Conservation (phyloP, 305 asterid genomes). For the Solanum hybrid region DNA sequence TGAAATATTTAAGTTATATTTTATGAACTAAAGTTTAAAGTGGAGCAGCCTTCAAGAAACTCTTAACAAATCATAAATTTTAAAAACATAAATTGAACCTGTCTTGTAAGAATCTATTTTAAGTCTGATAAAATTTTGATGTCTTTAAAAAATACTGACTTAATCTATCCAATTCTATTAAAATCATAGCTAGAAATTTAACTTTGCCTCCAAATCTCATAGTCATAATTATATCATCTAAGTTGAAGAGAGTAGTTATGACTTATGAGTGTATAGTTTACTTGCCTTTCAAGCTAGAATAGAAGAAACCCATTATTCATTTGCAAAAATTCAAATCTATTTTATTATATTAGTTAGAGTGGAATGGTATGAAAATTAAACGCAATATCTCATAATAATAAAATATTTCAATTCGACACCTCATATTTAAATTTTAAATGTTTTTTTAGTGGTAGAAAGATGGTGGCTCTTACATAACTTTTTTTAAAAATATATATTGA, state of each 20-base stretch:
- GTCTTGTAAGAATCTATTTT: background rate
- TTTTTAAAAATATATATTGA: too few species aligned
- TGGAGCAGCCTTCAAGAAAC: background rate
- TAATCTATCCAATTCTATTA: background rate
- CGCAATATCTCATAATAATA: background rate
- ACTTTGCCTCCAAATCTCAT: background rate
- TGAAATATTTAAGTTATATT: background rate
- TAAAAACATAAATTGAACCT: background rate
- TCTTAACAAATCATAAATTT: background rate
- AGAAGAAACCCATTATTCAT: background rate
- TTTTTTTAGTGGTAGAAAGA: background rate
- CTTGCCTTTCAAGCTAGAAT: background rate
- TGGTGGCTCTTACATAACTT: background rate
- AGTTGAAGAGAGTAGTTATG: background rate
- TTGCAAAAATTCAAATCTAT: background rate
- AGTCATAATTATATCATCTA: background rate
- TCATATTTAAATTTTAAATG: too few species aligned
- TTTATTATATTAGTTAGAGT: background rate
- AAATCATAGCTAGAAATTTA: background rate
- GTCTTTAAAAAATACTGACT: background rate
- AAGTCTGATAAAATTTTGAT: background rate
- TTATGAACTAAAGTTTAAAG: background rate
- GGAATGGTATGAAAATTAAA: background rate
- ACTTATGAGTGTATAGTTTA: background rate
- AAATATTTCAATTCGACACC: background rate